Conservation (phyloP, 2,329 filamentous ascomycete species). For the Scedosporium aurantiacum region DNA sequence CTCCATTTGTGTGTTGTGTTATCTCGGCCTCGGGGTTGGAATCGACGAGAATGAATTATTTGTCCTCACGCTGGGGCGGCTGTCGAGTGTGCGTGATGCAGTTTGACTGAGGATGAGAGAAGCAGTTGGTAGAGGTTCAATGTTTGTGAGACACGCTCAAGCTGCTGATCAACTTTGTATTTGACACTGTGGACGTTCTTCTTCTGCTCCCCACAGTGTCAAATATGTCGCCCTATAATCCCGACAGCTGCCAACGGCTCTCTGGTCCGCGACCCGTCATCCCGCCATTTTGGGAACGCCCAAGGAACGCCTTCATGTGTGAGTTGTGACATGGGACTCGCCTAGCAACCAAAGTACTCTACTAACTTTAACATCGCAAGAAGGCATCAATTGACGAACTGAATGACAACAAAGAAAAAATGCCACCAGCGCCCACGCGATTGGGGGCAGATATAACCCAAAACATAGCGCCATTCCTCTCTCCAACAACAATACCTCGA, state of each 20-base stretch:
- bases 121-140: neutral
- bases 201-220: neutral
- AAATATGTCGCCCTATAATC: no score
- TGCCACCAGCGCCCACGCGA: neutral
- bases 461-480: no score
- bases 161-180: neutral
- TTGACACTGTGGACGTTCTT: neutral
- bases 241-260: no score
- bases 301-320: neutral
- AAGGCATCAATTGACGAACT: neutral
- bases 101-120: neutral
- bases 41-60: neutral
- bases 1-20: conserved; percentile 46
- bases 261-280: neutral
- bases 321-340: neutral
- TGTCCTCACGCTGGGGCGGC: neutral
- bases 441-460: no score
- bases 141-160: neutral
- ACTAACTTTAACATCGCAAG: conserved; percentile 1
- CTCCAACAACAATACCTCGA: no score
- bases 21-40: neutral
- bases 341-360: conserved; percentile 3
- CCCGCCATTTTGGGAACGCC: neutral
- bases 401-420: neutral
- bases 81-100: neutral